Base-by-base conservation (phyloP, 805 yeast genomes). In the Zygoascus tannicola region DNA sequence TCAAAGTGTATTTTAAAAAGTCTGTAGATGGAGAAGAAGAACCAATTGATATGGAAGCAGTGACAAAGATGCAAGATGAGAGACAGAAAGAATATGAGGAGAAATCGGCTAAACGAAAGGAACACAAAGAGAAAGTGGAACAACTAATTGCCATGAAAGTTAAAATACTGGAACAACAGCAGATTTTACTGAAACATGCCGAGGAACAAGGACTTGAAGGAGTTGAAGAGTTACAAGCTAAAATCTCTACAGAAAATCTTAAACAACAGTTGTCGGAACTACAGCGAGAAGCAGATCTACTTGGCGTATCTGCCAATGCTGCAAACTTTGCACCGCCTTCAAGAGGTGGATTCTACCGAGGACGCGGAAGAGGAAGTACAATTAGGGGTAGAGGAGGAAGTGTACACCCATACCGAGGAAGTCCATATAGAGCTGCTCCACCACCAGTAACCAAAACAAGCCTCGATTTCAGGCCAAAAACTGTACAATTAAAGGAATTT, bases 1-100 rank as follows among this genome's bases (percentile, higher is more conserved):
- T 73, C 48, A 72, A 72, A 53, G 65, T 72, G 33, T 70, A 56
- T 54, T 73, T 70, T 68, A 62, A 64, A 20, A 15, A 33, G 26
- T 21, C 26, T 4, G 35, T 32, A 47, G 52, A 35, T 36, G 35
- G 43, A n/a, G 46, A 39, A 28, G 50, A 42, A 43, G 58, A 60
- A 2, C 52, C 51, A 38, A 40, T 67, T 22, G 69, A 70, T 43
- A 33, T 66, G n/a, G 73, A 69, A 32, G 64, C 58, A 8, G 59
- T 68, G 42, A 58, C 56, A 22, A 53, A 55, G 22, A 50, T 58
- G 46, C 75, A 70, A 50, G 60, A 51, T 4, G 65, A 59, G 44
- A 65, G 61, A 49, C 76, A 72, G 51, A 57, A 54, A 46, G 66
- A 59, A 50, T 67, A 65, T 50, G 71, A 68, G 46, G 68, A 58